These are phyloP conservation scores for Starmera quercuum DNA, from an alignment of 805 yeast species.

Conservation along the genomic window DNA sequence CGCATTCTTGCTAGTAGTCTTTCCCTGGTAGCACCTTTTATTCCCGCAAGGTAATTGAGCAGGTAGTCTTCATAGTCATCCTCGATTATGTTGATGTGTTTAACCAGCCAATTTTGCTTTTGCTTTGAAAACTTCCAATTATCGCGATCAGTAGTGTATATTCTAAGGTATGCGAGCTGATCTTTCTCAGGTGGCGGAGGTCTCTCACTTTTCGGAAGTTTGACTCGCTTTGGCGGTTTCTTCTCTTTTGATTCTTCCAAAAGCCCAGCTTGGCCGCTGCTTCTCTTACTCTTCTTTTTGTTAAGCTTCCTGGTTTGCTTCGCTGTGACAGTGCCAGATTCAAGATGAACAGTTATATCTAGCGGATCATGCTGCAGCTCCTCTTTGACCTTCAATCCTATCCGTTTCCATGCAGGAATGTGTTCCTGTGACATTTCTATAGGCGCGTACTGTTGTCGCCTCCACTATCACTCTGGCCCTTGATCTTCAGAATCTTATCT, in stretches of 20 bases:
- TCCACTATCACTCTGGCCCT: no score
- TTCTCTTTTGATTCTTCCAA: conserved; percentile 14
- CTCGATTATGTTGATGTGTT: conserved; percentile 48
- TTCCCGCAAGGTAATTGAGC: conserved; percentile 43
- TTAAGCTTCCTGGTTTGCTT: conserved; percentile 36
- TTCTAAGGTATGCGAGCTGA: conserved; percentile 58
- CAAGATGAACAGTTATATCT: conserved; percentile 36
- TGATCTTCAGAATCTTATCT: no score
- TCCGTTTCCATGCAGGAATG: conserved; percentile 80
- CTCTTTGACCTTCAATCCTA: conserved; percentile 58
- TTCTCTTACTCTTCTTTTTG: conserved; percentile 10
- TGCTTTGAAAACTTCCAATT: conserved; percentile 83
- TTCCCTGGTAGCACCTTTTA: conserved; percentile 65
- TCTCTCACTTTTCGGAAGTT: conserved; percentile 61
- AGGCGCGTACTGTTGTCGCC: no score
- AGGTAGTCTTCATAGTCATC: conserved; percentile 44
- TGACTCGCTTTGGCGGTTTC: conserved; percentile 64
- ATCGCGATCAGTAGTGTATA: conserved; percentile 44
- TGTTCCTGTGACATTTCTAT: conserved; percentile 17
- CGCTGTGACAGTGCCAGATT: conserved; percentile 30
- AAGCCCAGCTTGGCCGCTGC: conserved; percentile 4
- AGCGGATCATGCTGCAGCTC: conserved; percentile 38
- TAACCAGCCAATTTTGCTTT: conserved; percentile 80
- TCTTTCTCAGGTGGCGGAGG: conserved; percentile 72
- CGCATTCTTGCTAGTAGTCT: conserved; percentile 45